Evolutionary conservation across 306 rosid species (phyloP), one percentile per base, ranked within the genome.

Genomic region (Quercus parvula): DNA sequence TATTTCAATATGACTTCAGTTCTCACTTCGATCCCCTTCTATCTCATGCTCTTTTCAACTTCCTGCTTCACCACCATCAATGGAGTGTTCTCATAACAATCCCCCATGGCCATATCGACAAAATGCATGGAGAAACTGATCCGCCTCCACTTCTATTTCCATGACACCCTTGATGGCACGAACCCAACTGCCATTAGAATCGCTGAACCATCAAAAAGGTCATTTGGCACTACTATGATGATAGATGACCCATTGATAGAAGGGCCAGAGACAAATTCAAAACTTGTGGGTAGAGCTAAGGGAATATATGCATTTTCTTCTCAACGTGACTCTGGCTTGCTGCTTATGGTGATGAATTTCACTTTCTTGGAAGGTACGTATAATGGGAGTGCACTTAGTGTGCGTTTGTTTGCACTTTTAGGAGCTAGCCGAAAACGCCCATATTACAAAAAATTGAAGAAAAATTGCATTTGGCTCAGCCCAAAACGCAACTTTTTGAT

Each of bases 141-240:
- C 73, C 79, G 55, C 56, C 81, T 89, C 19, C 88, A 84, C 75
- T 89, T 82, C 74, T 89, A 75, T 57, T 89, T 82, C 79, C 90
- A 89, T 33, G 87, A 89, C 81, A 84, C 64, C 76, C 31, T 59
- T 4, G 44, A 57, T 13, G 83, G 86, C 18, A 56, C 52, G 33
- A 84, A 67, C 67, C 90, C 83, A 0, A 75, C 83, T 20, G 75
- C 87, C 18, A 28, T 84, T 10, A 71, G 22, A 63, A 75, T 84
- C 38, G 5, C 84, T 17, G 11, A 1, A 10, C 73, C 83, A 17
- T 77, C 79, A 5, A 28, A 51, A 46, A 73, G 31, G 14, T 46
- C 77, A 4, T 28, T 83, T 66, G 86, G 90, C 18, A 19, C 64
- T 19, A 71, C 56, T 24, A 64, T 30, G n/a, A 80, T 83, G 75